Evolutionary conservation across 2,329 filamentous ascomycete genomes (phyloP).

Genomic region (Nannizziopsis barbatae): DNA sequence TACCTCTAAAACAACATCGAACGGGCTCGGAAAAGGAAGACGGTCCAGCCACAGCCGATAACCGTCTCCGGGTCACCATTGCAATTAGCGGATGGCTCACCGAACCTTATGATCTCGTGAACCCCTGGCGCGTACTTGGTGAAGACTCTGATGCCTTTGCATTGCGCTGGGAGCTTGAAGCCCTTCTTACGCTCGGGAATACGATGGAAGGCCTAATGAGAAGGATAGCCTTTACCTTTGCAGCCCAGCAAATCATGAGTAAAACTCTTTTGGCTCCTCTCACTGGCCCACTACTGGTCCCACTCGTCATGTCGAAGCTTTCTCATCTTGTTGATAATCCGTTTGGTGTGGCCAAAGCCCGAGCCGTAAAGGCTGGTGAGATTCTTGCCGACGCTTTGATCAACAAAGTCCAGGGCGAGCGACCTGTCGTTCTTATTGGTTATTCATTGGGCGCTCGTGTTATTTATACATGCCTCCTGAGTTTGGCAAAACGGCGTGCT

Average conservation of each 20-base stretch:
- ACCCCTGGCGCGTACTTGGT: slow-evolving; percentile 68
- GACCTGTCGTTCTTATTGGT: slow-evolving; percentile 67
- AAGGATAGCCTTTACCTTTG: slow-evolving; percentile 65
- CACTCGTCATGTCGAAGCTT: slow-evolving; percentile 54
- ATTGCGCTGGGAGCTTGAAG: slow-evolving; percentile 70
- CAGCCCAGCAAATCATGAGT: slow-evolving; percentile 64
- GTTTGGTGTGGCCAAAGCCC: slow-evolving; percentile 62
- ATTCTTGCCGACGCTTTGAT: slow-evolving; percentile 73
- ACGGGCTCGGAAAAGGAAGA: slow-evolving; percentile 37
- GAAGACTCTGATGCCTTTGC: slow-evolving; percentile 67
- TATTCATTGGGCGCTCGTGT: slow-evolving; percentile 73
- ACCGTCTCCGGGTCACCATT: slow-evolving; percentile 69
- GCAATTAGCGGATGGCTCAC: slow-evolving; percentile 73
- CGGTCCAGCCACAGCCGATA: slow-evolving; percentile 41
- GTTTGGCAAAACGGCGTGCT: slow-evolving; percentile 62
- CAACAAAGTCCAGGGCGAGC: slow-evolving; percentile 69
- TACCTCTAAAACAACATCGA: slow-evolving; percentile 50
- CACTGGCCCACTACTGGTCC: slow-evolving; percentile 55
- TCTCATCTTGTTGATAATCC: slow-evolving; percentile 68
- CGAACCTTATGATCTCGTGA: slow-evolving; percentile 57
- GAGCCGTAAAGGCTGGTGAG: slow-evolving; percentile 68
- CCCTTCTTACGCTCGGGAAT: slow-evolving; percentile 64
- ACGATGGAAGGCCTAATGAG: slow-evolving; percentile 67
- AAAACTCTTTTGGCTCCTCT: slow-evolving; percentile 58
- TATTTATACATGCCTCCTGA: slow-evolving; percentile 70